Evolutionary conservation across 495 filamentous ascomycete genomes (phyloP), one percentile per base, ranked within the genome.

Genomic region (Aspergillus leporis): DNA sequence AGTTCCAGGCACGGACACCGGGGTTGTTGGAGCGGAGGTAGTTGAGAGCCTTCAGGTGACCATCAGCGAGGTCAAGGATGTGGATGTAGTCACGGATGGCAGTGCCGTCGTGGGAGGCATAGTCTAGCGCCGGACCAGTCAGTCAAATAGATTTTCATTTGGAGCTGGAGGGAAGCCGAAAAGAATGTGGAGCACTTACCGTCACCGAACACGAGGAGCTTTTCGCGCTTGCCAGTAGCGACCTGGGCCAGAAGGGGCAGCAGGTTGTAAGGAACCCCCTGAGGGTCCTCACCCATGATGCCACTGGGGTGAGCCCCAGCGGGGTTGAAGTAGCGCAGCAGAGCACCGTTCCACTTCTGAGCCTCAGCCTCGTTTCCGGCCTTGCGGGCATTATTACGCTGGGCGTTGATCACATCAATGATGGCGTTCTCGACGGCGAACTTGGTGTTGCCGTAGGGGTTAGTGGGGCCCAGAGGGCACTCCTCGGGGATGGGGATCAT

Each of bases 401-500:
- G 85, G 19, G 95, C 89, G 59, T 90, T 87, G 71, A 97, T 85
- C 64, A 90, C 84, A 74, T 98, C 95, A 52, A 88, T 90, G 72
- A 98, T 98, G 72, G 95, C 85, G 64, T 70, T 82, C 80, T 98
- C 94, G 57, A 97, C 90, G 62, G 86, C 89, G 72, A 88, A 83
- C 82, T 98, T 98, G 53, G 94, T 98, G 72, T 89, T 89, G 34
- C 94, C 94, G 76, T 98, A 98, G 13, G 94, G 91, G 83, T 98
- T 98, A 53, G 93, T 98, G 21, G 94, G 92, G 45, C 90, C 92
- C 62, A 97, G 89, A 45, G 94, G 94, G 83, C 94, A 98, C 68
- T 90, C 77, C 78, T 98, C 94, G 34, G 95, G 94, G 69, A 98
- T 98, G 63, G 94, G 94, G 65, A 98, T 98, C 95, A 98, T 98